These are phyloP conservation scores for Colletotrichum higginsianum DNA, from an alignment of 2,329 filamentous ascomycete species.

Conservation along the genomic window DNA sequence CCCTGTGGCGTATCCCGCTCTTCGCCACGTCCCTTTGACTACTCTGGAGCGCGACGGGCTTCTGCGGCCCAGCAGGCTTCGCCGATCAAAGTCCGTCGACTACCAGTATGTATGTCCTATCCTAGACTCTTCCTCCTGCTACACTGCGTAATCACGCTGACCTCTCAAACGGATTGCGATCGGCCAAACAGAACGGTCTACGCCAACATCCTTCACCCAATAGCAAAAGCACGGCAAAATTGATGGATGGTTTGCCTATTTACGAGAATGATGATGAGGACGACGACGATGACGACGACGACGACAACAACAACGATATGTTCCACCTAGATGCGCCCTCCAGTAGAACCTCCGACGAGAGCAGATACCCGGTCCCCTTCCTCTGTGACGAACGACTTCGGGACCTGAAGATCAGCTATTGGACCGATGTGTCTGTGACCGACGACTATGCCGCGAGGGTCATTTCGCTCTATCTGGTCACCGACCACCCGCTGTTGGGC, in stretches of 20 bases:
- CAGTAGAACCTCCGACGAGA: not conserved
- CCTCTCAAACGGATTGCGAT: not conserved
- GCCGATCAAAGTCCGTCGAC: conserved; percentile 28
- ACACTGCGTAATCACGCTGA: not conserved
- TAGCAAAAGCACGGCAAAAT: not conserved
- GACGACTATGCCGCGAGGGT: conserved; percentile 50
- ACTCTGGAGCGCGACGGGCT: conserved; percentile 18
- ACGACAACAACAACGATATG: not conserved
- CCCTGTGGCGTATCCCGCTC: conserved; percentile 45
- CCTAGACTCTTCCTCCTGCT: not conserved
- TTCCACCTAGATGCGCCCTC: not conserved
- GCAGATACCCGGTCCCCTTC: conserved; percentile 20
- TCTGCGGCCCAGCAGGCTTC: not conserved
- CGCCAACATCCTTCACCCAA: not conserved
- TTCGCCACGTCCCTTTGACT: conserved; percentile 9
- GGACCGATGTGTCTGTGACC: conserved; percentile 53
- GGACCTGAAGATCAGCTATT: conserved; percentile 49
- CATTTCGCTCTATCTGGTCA: conserved; percentile 55
- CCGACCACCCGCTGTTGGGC: conserved; percentile 56
- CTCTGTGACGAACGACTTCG: conserved; percentile 50
- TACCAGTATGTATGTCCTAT: conserved; percentile 31
- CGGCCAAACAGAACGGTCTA: not conserved
- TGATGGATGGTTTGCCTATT: not conserved
- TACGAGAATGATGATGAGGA: too few relatives aligned
- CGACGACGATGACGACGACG: too few relatives aligned